phyloP scores from a whole-genome alignment of 2,329 filamentous ascomycete genomes.

The Microascus cirrosus region DNA sequence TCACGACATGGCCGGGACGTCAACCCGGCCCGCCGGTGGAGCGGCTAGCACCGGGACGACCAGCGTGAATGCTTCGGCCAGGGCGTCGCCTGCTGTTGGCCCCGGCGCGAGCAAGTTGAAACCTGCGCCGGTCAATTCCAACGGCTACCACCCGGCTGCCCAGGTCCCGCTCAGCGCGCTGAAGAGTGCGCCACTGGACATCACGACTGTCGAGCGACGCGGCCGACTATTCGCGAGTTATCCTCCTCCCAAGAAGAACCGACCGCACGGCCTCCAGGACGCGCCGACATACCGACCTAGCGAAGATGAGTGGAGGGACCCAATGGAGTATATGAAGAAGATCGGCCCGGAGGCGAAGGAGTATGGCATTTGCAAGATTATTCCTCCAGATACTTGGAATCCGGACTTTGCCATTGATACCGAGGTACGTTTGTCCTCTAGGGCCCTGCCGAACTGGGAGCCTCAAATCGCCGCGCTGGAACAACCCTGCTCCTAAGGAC shows the following conservation, averaged over 20 bases:
- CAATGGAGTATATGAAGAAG: constrained; percentile 85
- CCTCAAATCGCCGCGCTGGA: neutral
- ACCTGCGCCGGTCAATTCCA: constrained; percentile 30
- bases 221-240: constrained; percentile 72
- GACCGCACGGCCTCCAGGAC: constrained; percentile 77
- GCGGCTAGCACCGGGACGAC: constrained; percentile 21
- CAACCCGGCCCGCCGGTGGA: constrained; percentile 23
- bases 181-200: constrained; percentile 57
- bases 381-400: constrained; percentile 89
- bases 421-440: constrained; percentile 48
- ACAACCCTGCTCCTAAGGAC: neutral
- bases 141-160: constrained; percentile 36
- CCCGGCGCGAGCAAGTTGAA: constrained; percentile 8
- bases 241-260: constrained; percentile 61
- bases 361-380: constrained; percentile 90
- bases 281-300: constrained; percentile 86
- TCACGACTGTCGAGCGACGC: constrained; percentile 83
- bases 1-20: neutral
- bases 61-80: constrained; percentile 37
- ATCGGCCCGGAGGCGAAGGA: constrained; percentile 77
- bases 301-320: constrained; percentile 89
- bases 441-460: neutral
- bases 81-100: constrained; percentile 37
- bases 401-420: constrained; percentile 94
- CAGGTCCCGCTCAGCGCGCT: constrained; percentile 44